Evolutionary conservation across 257 asterid genomes (phyloP), one percentile per base, ranked within the genome.

Genomic region (Fraxinus anomala): DNA sequence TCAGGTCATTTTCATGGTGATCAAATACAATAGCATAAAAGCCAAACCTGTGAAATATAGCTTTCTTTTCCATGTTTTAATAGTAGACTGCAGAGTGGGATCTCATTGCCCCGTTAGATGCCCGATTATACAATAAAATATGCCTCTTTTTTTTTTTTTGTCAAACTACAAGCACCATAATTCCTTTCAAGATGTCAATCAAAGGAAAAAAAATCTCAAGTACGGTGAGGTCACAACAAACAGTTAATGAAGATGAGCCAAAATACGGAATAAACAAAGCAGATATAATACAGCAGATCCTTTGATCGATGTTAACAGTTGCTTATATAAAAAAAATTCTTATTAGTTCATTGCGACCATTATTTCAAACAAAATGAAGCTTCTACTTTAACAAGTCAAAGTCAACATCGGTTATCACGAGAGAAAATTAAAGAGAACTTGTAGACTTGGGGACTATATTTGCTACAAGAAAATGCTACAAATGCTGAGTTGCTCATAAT

Each of bases 301-400:
- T 36, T 36, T 36, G 9, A 36, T 36, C 39, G 7, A 65, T 40
- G 23, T 17, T 36, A 76, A 77, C 54, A 67, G 78, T 70, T 59
- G 11, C 44, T 63, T n/a, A 44, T n/a, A 44, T 36, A 36, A 36
- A 13, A 69, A 28, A 73, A 26, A 11, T 36, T 36, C 39, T 1
- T 36, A 0, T 6, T 36, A 6, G 39, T 36, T 36, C 39, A 36
- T 36, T 36, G 39, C 9, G 39, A 36, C 9, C 9, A 36, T 36
- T 5, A 5, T 68, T 24, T 67, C 37, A 36, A 73, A 76, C 82
- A 73, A 79, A 74, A 54, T 67, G 56, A 74, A 80, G 80, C 73
- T 49, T 80, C 78, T 77, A 75, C 36, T 40, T 40, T 24, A 78
- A 75, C 73, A 79, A 73, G 76, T 63, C 74, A 73, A 61, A 77